Percentiles rank a stretch among this genome's conserved stretches.
phyloP scores from a whole-genome alignment of 768 basidiomycete genomes.

The Amanita muscaria region DNA sequence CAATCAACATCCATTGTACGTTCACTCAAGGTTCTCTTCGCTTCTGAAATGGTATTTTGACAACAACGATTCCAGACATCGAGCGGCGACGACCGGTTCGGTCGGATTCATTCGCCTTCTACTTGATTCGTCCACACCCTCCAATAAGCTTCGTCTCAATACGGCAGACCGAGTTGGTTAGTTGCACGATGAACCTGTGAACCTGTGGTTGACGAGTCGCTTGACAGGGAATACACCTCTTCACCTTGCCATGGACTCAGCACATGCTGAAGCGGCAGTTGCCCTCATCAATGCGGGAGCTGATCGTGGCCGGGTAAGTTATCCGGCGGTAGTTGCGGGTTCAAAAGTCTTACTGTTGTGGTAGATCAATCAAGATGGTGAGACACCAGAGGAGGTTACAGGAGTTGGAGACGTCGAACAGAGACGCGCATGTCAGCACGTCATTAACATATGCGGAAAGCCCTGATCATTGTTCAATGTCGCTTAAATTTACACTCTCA shows the following conservation, averaged over 20 bases:
- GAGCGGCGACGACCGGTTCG: conserved; percentile 93
- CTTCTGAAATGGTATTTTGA: conserved; percentile 12
- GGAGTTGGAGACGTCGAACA: conserved; percentile 92
- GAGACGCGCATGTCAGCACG: conserved; percentile 66
- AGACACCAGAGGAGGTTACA: conserved; percentile 80
- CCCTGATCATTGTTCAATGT: conserved; percentile 23
- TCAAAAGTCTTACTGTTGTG: conserved; percentile 13
- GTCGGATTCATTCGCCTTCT: conserved; percentile 82
- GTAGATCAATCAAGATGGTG: conserved; percentile 76
- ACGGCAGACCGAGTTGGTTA: conserved; percentile 72
- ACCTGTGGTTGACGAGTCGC: neutral
- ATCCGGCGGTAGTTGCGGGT: conserved; percentile 8
- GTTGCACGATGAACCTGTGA: conserved; percentile 15
- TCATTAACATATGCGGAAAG: conserved; percentile 64
- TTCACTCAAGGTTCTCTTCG: conserved; percentile 15
- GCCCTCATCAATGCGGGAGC: conserved; percentile 92
- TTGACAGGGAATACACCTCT: conserved; percentile 84
- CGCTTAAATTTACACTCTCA: neutral
- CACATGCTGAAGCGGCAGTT: conserved; percentile 85
- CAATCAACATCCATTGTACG: conserved; percentile 84
- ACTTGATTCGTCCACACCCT: conserved; percentile 72
- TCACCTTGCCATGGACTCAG: conserved; percentile 96
- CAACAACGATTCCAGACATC: conserved; percentile 49
- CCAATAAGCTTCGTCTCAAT: conserved; percentile 76
- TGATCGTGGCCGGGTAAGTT: conserved; percentile 76